phyloP scores from a whole-genome alignment of 495 filamentous ascomycete genomes.

The Xylaria acuta region DNA sequence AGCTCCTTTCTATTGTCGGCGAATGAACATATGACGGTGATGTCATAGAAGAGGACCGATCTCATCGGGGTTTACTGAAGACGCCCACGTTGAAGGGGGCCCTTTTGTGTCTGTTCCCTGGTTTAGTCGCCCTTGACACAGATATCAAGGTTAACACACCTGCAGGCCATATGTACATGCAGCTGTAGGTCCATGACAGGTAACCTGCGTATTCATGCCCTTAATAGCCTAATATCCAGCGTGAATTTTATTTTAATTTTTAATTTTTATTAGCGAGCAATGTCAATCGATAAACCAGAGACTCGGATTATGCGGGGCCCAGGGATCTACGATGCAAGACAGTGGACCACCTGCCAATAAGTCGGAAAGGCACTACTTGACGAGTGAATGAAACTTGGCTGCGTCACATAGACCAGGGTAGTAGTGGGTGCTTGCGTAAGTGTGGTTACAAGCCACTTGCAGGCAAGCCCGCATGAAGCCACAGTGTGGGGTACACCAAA shows the following conservation, averaged over 20 bases:
- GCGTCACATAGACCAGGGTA: conserved; percentile 15
- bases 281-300: not conserved
- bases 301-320: not conserved
- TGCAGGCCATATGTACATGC: conserved; percentile 15
- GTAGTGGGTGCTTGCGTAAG: conserved; percentile 19
- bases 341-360: not conserved
- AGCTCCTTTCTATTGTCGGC: conserved; percentile 1
- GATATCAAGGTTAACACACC: conserved; percentile 7
- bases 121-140: conserved; percentile 4
- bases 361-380: not conserved
- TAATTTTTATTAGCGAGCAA: not conserved
- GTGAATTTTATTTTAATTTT: not conserved
- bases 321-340: conserved; percentile 6
- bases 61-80: conserved; percentile 11
- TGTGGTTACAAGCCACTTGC: conserved; percentile 10
- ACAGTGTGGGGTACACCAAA: conserved; percentile 20
- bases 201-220: not conserved
- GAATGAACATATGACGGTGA: conserved; percentile 21
- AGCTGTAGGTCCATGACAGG: not conserved
- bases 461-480: conserved; percentile 19
- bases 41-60: conserved; percentile 20
- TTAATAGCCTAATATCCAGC: not conserved
- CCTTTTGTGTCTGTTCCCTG: conserved; percentile 1
- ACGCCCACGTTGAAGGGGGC: conserved; percentile 17
- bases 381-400: conserved; percentile 9